Conservation (phyloP, 768 basidiomycete species). For the Termitomyces sp. region DNA sequence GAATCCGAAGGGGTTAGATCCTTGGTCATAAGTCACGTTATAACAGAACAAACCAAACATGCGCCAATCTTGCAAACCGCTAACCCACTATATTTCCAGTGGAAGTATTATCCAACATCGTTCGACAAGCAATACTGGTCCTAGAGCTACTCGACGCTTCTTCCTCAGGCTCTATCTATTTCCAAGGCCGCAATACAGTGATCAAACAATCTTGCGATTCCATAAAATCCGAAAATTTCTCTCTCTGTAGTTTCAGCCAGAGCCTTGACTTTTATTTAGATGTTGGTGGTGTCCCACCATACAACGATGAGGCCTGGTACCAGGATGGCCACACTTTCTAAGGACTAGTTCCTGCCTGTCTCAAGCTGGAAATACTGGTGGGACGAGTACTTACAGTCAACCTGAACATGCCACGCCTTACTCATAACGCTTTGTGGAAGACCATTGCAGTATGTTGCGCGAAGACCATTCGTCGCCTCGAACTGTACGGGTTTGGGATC, state of each 20-base stretch:
- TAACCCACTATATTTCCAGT: too few species aligned
- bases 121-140: background rate
- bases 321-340: background rate
- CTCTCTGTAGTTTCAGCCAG: background rate
- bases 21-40: background rate
- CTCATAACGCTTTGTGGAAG: background rate
- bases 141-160: background rate
- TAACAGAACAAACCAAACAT: background rate
- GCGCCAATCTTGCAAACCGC: too few species aligned
- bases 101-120: background rate
- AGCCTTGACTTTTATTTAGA: background rate
- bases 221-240: slow-evolving; percentile 2
- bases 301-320: background rate
- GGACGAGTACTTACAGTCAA: background rate
- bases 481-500: background rate
- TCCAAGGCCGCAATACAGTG: background rate
- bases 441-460: background rate
- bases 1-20: too few species aligned
- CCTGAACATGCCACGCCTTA: background rate
- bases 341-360: background rate
- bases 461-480: background rate
- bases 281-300: background rate
- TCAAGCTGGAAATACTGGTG: background rate
- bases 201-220: background rate
- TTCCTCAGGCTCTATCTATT: background rate